Base-by-base conservation (phyloP, 768 basidiomycete species). In the Ramaria rubella region DNA sequence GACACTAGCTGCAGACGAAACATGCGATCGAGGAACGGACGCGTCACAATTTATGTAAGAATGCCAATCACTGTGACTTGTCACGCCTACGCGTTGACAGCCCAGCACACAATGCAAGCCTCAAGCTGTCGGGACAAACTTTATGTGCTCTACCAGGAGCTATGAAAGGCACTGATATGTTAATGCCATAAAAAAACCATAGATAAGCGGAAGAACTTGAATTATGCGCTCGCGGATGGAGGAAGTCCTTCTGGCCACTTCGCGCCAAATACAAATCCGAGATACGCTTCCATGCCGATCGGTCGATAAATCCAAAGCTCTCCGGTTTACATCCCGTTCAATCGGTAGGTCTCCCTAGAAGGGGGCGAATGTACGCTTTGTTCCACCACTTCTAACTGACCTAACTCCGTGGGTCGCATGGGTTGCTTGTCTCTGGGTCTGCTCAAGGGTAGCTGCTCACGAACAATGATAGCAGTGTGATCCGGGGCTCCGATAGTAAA, bases 251-350 rank as follows among this genome's bases (percentile, higher is more conserved):
- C 55, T 8, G 55, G 55, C 44, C 55, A 56, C 17, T 46, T 30
- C 17, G 2, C 43, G 36, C 29, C 31, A 21, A 56, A 56, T 19
- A 23, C 11, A 12, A 56, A 29, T 23, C 48, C 48, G 27, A 56
- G 43, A 49, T 56, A 56, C 44, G 43, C 43, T 33, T 56, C 55
- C 55, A 56, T 56, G 6, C 55, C 42, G 27, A 80, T 71, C 5
- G 80, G 80, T 34, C 81, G 64, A 60, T 81, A 82, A 27, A 82
- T 75, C 81, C 81, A 81, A 54, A 82, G 66, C 65, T 81, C 79
- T 3, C 81, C 81, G 60, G 73, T 67, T 59, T 73, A 69, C 52
- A 83, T 65, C 44, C 66, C 66, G 21, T 63, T 63, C 57, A 82
- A 64, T 58, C 77, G 74, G 62, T 81, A 82, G 17, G 66, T 72